Conservation (phyloP, 2,329 filamentous ascomycete species). For the Colletotrichum sp. region DNA sequence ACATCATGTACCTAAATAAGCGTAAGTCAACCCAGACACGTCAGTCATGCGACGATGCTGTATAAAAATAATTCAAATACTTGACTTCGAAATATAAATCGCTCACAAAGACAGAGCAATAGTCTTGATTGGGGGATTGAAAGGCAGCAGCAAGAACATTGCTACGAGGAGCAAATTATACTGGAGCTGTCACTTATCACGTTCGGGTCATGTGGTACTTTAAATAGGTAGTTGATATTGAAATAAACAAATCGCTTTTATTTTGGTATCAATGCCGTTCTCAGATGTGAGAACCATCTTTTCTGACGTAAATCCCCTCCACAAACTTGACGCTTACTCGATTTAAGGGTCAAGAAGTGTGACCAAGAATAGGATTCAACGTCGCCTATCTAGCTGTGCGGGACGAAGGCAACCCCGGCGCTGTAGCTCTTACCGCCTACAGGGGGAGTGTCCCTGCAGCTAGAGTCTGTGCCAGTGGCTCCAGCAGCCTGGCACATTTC, state of each 20-base stretch:
- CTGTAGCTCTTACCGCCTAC: not conserved
- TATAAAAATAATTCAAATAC: not conserved
- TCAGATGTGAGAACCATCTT: not conserved
- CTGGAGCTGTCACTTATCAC: not conserved
- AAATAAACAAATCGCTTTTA: not conserved
- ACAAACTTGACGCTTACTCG: not conserved
- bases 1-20: not conserved
- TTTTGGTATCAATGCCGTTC: not conserved
- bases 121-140: too few relatives aligned
- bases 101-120: not conserved
- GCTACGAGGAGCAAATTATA: not conserved
- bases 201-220: not conserved
- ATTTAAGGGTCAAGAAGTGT: not conserved
- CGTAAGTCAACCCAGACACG: not conserved
- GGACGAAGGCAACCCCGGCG: not conserved
- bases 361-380: not conserved
- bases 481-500: not conserved
- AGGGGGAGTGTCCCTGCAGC: not conserved
- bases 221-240: not conserved
- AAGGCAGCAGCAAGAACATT: not conserved
- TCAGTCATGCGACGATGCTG: not conserved
- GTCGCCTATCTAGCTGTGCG: not conserved
- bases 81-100: not conserved
- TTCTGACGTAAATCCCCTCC: not conserved
- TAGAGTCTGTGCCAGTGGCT: not conserved